These are phyloP conservation scores for Gossypium laxum DNA, from an alignment of 441 rosid species.

Conservation along the genomic window DNA sequence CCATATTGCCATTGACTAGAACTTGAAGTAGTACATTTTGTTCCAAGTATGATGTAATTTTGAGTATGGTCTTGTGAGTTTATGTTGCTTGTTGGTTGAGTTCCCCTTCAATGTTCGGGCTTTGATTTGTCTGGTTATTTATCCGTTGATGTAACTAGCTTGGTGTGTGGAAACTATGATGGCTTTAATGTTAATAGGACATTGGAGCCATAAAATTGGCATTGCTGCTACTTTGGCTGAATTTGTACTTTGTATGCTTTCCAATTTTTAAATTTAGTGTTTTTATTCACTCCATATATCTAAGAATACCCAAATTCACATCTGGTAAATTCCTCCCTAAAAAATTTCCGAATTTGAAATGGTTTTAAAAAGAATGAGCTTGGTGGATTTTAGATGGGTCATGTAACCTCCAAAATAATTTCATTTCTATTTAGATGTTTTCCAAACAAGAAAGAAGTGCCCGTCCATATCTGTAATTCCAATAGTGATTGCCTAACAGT, in stretches of 20 bases:
- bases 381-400: background rate
- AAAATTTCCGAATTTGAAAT: background rate
- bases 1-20: constrained; percentile 10
- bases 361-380: background rate
- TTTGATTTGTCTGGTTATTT: background rate
- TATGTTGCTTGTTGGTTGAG: background rate
- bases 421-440: background rate
- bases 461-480: background rate
- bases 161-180: background rate
- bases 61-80: background rate
- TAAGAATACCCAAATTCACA: background rate
- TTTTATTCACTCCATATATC: background rate
- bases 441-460: background rate
- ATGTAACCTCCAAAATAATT: background rate
- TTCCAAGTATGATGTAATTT: background rate
- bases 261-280: background rate
- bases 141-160: background rate
- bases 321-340: background rate
- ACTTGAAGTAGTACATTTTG: background rate
- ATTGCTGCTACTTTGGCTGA: background rate
- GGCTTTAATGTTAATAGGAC: background rate
- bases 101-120: background rate
- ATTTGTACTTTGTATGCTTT: too few species aligned
- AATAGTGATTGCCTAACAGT: background rate
- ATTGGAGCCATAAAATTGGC: background rate